These are phyloP conservation scores for Chaetomium olivaceum DNA, from an alignment of 2,329 filamentous ascomycete genomes.

Conservation along the genomic window DNA sequence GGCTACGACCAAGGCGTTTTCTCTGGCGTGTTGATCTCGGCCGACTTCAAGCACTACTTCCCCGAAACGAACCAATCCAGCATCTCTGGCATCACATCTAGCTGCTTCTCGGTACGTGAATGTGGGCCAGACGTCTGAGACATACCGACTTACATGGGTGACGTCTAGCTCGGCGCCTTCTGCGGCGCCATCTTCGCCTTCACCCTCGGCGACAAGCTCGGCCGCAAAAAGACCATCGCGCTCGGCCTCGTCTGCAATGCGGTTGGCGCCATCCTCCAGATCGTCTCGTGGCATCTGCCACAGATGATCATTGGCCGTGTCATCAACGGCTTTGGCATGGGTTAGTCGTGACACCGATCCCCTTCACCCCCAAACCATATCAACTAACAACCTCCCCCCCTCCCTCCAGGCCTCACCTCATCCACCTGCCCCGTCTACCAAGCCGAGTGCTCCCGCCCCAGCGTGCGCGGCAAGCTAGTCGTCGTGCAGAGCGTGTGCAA, in stretches of 20 bases:
- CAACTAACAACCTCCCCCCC: background rate
- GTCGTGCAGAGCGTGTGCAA: constrained; percentile 17
- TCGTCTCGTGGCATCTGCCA: constrained; percentile 14
- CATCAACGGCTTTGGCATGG: constrained; percentile 18
- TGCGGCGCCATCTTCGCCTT: constrained; percentile 19
- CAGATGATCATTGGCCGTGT: constrained; percentile 18
- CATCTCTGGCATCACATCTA: constrained; percentile 13
- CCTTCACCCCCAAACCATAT: background rate
- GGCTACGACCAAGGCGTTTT: constrained; percentile 18
- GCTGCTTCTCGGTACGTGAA: constrained; percentile 12
- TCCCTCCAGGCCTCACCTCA: constrained; percentile 10
- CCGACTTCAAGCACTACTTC: constrained; percentile 17
- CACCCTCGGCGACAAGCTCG: constrained; percentile 18
- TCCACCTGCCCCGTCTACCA: constrained; percentile 18
- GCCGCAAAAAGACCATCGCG: constrained; percentile 15
- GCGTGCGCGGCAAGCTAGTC: constrained; percentile 15
- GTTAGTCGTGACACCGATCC: background rate
- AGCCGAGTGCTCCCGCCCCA: constrained; percentile 16
- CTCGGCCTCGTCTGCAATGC: constrained; percentile 15
- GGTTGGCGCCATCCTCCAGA: constrained; percentile 14
- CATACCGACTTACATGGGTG: background rate
- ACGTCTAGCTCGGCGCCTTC: constrained; percentile 9
- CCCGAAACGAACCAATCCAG: constrained; percentile 16
- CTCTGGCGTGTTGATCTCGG: constrained; percentile 16
- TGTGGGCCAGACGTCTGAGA: too few species aligned